Percentiles rank a stretch among this genome's conserved stretches.
Conservation (phyloP, 306 rosid species). For the Corylus heterophylla region DNA sequence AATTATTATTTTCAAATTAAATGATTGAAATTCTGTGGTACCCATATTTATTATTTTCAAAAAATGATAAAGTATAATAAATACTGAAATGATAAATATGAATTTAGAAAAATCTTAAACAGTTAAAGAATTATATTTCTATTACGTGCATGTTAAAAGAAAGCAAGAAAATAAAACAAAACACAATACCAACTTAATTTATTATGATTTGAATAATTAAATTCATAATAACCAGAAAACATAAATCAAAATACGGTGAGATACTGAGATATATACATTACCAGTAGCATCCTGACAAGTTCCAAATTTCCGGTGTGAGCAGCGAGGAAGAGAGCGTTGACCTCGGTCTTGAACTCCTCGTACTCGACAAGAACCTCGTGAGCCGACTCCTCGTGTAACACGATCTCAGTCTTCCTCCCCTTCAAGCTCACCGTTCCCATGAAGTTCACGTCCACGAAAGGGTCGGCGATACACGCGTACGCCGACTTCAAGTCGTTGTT, state of each 20-base stretch:
- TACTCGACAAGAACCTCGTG: slow-evolving; percentile 44
- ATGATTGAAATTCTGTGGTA: too few relatives aligned
- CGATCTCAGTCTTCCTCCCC: slow-evolving; percentile 55
- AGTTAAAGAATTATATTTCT: too few relatives aligned
- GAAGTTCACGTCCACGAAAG: slow-evolving; percentile 61
- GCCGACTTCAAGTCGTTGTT: slow-evolving; percentile 28
- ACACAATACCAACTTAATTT: too few relatives aligned
- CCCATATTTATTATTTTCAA: too few relatives aligned
- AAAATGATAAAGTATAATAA: too few relatives aligned
- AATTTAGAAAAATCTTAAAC: too few relatives aligned
- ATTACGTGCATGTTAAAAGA: too few relatives aligned
- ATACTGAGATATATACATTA: slow-evolving; percentile 3
- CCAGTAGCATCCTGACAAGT: slow-evolving; percentile 54
- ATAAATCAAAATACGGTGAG: not conserved
- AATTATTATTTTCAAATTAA: too few relatives aligned
- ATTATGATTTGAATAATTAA: too few relatives aligned
- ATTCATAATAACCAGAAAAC: too few relatives aligned
- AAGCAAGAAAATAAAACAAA: too few relatives aligned
- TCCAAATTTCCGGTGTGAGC: slow-evolving; percentile 55
- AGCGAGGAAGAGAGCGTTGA: slow-evolving; percentile 64
- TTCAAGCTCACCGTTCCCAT: slow-evolving; percentile 59
- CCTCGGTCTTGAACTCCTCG: slow-evolving; percentile 70
- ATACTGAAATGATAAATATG: too few relatives aligned
- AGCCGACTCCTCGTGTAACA: slow-evolving; percentile 46
- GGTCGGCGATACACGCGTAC: slow-evolving; percentile 28